Base-by-base conservation (phyloP, 2,329 filamentous ascomycete species). In the Beauveria rudraprayagi region DNA sequence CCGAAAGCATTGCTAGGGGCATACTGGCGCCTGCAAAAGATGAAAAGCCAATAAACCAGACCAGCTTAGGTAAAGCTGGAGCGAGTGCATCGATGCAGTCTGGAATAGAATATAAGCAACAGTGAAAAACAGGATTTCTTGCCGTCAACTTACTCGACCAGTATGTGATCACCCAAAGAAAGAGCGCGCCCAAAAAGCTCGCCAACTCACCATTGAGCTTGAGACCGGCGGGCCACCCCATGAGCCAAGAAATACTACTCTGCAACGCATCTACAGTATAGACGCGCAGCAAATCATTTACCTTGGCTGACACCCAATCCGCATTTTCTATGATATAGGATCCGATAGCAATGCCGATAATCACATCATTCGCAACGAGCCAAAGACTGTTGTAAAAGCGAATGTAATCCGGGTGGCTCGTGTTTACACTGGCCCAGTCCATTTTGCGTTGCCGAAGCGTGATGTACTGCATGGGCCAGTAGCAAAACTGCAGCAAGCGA, bases 361-460 rank as follows among this genome's bases (percentile, higher is more conserved):
- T 99, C 52, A 99, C 89, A 76, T 99, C 94, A 76, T 99, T 99
- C 34, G 92, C 92, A 24, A 99, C 94, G 9, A 99, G 88, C 94
- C 94, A 99, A 5, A 99, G 79, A 69, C 92, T 97, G 73, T 99
- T 99, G 77, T 97, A 99, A 75, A 99, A 99, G 17, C 94, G 89
- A 66, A 99, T 99, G 72, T 99, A 99, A 73, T 99, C 94, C 0
- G 93, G 91, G 73, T 99, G 93, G 68, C 89, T 96, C 53, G 89
- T 94, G 0, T 92, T 97, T 60, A 97, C 89, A 71, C 93, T 97
- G 62, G 92, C 90, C 93, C 94, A 97, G 67, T 96, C 91, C 64
- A 88, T 86, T 70, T 96, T 95, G 44, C 92, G 83, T 70, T 90
- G 87, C n/a, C 92, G 88, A 52, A 99, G 75, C 17, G 92, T 97